A percentile compares a stretch with the other conserved stretches of the same genome.
phyloP scores from a whole-genome alignment of 2,329 filamentous ascomycete genomes.

The Hypoxylon sp. region DNA sequence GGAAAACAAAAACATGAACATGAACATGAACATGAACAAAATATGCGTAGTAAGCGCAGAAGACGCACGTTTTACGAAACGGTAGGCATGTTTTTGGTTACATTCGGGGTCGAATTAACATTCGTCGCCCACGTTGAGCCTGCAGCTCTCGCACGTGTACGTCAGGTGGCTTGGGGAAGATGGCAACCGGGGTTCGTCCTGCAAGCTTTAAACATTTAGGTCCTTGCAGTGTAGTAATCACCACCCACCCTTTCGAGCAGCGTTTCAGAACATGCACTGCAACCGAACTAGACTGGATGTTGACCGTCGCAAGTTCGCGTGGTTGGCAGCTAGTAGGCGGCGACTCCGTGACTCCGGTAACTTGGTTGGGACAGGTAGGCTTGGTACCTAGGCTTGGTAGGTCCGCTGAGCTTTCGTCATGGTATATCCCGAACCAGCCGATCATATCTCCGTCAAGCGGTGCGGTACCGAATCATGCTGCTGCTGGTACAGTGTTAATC shows the following conservation, averaged over 20 bases:
- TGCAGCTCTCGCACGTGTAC: constrained; percentile 40
- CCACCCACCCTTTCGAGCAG: constrained; percentile 32
- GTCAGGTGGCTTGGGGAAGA: constrained; percentile 36
- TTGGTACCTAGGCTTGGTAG: constrained; percentile 25
- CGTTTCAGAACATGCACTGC: constrained; percentile 36
- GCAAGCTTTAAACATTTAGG: constrained; percentile 32
- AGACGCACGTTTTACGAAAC: constrained; percentile 23
- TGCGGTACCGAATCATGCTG: constrained; percentile 24
- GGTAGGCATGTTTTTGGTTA: constrained; percentile 27
- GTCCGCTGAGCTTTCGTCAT: constrained; percentile 17
- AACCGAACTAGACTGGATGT: constrained; percentile 21
- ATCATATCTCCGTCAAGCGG: constrained; percentile 17
- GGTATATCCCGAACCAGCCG: constrained; percentile 21
- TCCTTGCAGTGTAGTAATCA: constrained; percentile 39
- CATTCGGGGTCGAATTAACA: constrained; percentile 38
- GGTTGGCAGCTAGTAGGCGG: constrained; percentile 25
- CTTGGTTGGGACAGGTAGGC: constrained; percentile 26
- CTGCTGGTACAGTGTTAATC: too few relatives aligned
- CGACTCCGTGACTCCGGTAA: constrained; percentile 31
- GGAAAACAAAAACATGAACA: too few relatives aligned
- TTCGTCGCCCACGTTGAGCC: constrained; percentile 38
- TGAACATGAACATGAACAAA: too few relatives aligned
- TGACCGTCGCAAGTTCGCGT: constrained; percentile 25
- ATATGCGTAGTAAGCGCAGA: constrained; percentile 40
- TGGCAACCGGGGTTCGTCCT: constrained; percentile 30